Evolutionary conservation across 2,329 filamentous ascomycete genomes (phyloP).

Genomic region (Verticillium klebahnii): DNA sequence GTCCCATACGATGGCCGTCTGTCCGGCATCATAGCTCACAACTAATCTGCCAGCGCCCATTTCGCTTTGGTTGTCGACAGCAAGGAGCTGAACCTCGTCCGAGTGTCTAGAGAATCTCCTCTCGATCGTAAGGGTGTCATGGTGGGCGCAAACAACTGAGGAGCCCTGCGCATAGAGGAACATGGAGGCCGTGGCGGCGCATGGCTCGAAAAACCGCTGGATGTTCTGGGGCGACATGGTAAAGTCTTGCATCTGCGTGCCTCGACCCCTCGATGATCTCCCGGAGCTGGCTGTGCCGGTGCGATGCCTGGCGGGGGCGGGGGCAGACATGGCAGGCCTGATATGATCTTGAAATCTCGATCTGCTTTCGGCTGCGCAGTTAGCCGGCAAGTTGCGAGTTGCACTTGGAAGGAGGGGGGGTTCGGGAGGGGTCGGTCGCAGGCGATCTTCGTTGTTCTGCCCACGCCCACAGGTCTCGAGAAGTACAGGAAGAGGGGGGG

Average conservation of each 20-base stretch:
- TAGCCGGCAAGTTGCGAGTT: conserved; percentile 17
- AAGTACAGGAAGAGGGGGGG: conserved; percentile 1
- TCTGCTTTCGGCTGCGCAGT: conserved; percentile 15
- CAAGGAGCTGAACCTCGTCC: conserved; percentile 77
- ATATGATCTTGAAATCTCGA: conserved; percentile 23
- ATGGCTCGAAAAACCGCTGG: conserved; percentile 70
- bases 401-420: conserved; percentile 15
- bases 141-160: conserved; percentile 80
- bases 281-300: conserved; percentile 55
- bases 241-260: conserved; percentile 45
- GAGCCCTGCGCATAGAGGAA: conserved; percentile 84
- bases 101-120: conserved; percentile 78
- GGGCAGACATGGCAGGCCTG: conserved; percentile 52
- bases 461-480: conserved; percentile 2
- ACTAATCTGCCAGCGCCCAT: conserved; percentile 78
- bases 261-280: conserved; percentile 45
- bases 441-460: conserved; percentile 10
- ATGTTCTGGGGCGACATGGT: conserved; percentile 45
- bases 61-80: conserved; percentile 89
- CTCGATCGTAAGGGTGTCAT: conserved; percentile 88
- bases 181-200: conserved; percentile 84
- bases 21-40: conserved; percentile 86
- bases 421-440: conserved; percentile 7
- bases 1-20: conserved; percentile 96
- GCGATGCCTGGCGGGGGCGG: conserved; percentile 53